Evolutionary conservation across 495 filamentous ascomycete species (phyloP), one percentile per base, ranked within the genome.

Genomic region (Pseudevernia furfuracea): DNA sequence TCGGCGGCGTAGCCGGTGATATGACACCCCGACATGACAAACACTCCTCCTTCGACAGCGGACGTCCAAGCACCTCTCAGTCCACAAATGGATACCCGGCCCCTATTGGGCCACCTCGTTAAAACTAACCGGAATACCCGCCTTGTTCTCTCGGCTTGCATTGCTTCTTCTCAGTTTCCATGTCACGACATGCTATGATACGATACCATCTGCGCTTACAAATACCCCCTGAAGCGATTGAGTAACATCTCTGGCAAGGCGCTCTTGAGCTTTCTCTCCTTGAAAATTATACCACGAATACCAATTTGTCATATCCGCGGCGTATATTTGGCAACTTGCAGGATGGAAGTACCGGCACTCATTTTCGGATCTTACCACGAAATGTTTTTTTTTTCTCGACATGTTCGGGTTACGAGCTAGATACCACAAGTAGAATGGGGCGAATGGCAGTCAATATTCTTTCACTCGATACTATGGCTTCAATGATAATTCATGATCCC

Each of bases 21-120:
- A 83, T 83, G 67, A 94, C 90, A 32, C 89, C 90, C 53, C 89
- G 86, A 74, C 88, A 92, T 79, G 83, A 85, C 72, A 84, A 85
- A 69, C 87, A 90, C 74, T 84, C 85, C 70, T 93, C 89, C 75
- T 88, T 87, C 75, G 90, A 95, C 75, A 92, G 89, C 82, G 90
- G 90, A 80, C 90, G 90, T 69, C 90, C 90, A 73, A 90, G 88
- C 71, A 95, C 90, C 79, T 92, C 89, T 81, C 89, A 94, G 89
- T 95, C 90, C 81, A 88, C 85, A 87, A 90, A 88, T 85, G 88
- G 88, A 91, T 92, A 92, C 89, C 89, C 89, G 83, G 89, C 86
- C 81, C 89, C 89, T 37, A 88, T 89, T 80, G 89, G 87, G 80
- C 87, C 88, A 83, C 89, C 86, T 80, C 88, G 88, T 87, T 91